A percentile compares a stretch with the other conserved stretches of the same genome.
These are phyloP conservation scores for Rhododendron vialii DNA, from an alignment of 148 eudicot genomes.

Conservation along the genomic window DNA sequence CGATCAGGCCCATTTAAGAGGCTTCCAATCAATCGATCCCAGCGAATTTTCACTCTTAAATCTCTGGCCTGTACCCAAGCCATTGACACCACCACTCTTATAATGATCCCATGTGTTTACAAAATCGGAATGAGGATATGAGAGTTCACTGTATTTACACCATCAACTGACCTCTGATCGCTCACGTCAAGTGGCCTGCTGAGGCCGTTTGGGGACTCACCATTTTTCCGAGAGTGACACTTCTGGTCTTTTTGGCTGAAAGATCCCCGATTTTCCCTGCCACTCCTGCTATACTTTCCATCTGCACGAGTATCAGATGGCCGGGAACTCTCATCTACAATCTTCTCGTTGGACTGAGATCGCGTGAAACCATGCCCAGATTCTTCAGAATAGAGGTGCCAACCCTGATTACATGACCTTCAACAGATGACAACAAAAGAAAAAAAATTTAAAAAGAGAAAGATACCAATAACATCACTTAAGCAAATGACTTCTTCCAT, in stretches of 20 bases:
- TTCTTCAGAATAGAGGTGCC: slow-evolving; percentile 49
- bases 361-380: slow-evolving; percentile 34
- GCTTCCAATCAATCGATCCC: slow-evolving; percentile 67
- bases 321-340: slow-evolving; percentile 31
- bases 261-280: slow-evolving; percentile 47
- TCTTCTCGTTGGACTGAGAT: slow-evolving; percentile 40
- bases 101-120: slow-evolving; percentile 40
- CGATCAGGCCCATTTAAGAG: slow-evolving; percentile 68
- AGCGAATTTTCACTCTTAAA: slow-evolving; percentile 45
- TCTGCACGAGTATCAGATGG: slow-evolving; percentile 38
- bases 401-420: slow-evolving; percentile 75
- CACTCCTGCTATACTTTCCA: slow-evolving; percentile 50
- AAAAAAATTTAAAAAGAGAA: slow-evolving; percentile 3
- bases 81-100: slow-evolving; percentile 35
- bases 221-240: slow-evolving; percentile 43
- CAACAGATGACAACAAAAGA: slow-evolving; percentile 21
- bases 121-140: slow-evolving; percentile 35
- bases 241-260: slow-evolving; percentile 54
- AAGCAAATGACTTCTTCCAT: neutral
- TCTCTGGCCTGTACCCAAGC: slow-evolving; percentile 32
- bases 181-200: slow-evolving; percentile 32
- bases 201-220: slow-evolving; percentile 30
- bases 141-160: slow-evolving; percentile 36
- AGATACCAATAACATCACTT: slow-evolving; percentile 17
- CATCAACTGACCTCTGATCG: slow-evolving; percentile 39